These are phyloP conservation scores for Cystofilobasidium macerans DNA, from an alignment of 768 basidiomycete species.

Conservation along the genomic window DNA sequence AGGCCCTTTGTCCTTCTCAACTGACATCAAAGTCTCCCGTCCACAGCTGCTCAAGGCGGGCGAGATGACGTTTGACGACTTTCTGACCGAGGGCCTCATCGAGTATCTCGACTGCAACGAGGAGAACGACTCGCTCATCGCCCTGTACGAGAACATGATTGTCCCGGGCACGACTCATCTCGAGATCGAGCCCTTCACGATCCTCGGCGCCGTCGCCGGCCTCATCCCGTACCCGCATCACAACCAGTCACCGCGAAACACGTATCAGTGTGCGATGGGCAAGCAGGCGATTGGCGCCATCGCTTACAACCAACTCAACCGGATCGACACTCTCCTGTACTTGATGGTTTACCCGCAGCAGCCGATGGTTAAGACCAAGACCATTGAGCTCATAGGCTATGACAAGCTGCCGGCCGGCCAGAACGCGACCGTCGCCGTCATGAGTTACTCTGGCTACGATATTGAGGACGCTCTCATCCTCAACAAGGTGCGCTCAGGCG, in stretches of 20 bases:
- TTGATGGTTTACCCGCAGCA: slow-evolving; percentile 96
- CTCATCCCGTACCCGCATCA: slow-evolving; percentile 99
- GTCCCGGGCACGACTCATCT: slow-evolving; percentile 76
- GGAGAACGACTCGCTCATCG: slow-evolving; percentile 94
- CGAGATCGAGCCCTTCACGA: slow-evolving; percentile 96
- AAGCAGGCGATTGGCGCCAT: slow-evolving; percentile 99
- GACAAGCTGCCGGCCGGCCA: slow-evolving; percentile 94
- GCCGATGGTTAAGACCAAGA: slow-evolving; percentile 98
- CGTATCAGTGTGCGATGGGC: slow-evolving; percentile 99
- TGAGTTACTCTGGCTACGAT: slow-evolving; percentile 99
- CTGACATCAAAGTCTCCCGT: slow-evolving; percentile 6
- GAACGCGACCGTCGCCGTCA: slow-evolving; percentile 95
- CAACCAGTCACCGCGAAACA: slow-evolving; percentile 97
- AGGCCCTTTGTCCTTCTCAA: not conserved
- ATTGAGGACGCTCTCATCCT: slow-evolving; percentile 97
- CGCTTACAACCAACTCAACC: slow-evolving; percentile 91
- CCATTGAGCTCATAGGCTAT: slow-evolving; percentile 92
- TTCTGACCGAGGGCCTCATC: slow-evolving; percentile 78
- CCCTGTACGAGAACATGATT: slow-evolving; percentile 83
- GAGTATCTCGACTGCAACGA: slow-evolving; percentile 99
- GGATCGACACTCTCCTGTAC: slow-evolving; percentile 97
- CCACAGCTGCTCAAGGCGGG: slow-evolving; percentile 66
- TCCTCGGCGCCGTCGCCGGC: slow-evolving; percentile 93
- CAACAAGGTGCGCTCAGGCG: slow-evolving; percentile 58
- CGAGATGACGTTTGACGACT: slow-evolving; percentile 77